Evolutionary conservation across 2,329 filamentous ascomycete species (phyloP).

Genomic region (Colletotrichum caudatum): DNA sequence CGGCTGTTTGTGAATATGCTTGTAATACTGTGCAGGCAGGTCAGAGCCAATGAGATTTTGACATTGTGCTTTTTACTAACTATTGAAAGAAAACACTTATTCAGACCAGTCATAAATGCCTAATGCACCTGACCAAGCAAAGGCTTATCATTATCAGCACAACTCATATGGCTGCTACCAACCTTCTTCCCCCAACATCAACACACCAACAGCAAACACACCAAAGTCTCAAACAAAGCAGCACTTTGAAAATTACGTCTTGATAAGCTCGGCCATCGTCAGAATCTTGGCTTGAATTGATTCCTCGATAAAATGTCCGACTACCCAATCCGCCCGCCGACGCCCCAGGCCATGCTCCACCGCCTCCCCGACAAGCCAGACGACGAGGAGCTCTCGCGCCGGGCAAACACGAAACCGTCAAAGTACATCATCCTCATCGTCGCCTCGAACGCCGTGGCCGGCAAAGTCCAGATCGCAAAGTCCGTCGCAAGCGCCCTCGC

Average conservation of each 20-base stretch:
- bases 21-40: neutral
- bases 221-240: neutral
- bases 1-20: neutral
- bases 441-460: conserved; percentile 46
- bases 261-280: too few relatives aligned
- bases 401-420: conserved; percentile 33
- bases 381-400: neutral
- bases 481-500: conserved; percentile 45
- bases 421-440: conserved; percentile 48
- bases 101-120: neutral
- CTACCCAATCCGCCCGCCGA: conserved; percentile 4
- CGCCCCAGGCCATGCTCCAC: conserved; percentile 40
- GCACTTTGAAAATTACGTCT: neutral
- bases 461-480: conserved; percentile 48
- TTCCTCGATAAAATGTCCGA: neutral
- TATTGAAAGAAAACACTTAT: neutral
- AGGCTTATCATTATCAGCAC: neutral
- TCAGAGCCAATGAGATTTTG: neutral
- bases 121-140: neutral
- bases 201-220: neutral
- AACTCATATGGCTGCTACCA: neutral
- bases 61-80: too few relatives aligned
- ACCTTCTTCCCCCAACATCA: neutral
- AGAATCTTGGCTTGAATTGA: neutral
- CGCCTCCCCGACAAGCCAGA: conserved; percentile 46